Percentiles rank a stretch among this genome's conserved stretches.
phyloP scores from a whole-genome alignment of 495 filamentous ascomycete genomes.

The Aspergillus egyptiacus region DNA sequence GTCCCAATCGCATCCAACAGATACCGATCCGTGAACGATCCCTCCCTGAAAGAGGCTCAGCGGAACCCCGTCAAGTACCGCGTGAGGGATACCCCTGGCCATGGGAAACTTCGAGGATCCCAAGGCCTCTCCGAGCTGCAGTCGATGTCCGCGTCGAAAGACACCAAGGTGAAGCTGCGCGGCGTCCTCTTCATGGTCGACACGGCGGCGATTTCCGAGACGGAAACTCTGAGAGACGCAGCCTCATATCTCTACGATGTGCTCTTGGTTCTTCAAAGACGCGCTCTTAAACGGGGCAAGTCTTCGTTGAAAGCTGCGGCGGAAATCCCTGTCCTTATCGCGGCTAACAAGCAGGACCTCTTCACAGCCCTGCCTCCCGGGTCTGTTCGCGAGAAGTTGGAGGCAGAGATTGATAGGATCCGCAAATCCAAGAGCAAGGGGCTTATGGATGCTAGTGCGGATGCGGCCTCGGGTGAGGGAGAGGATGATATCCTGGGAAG shows the following conservation, averaged over 20 bases:
- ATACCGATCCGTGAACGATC: conserved; percentile 66
- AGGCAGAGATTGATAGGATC: conserved; percentile 76
- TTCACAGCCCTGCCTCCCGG: conserved; percentile 85
- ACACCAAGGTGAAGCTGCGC: conserved; percentile 51
- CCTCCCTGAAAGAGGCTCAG: conserved; percentile 56
- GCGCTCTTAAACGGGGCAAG: conserved; percentile 47
- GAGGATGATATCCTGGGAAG: conserved; percentile 80
- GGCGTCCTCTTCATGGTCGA: conserved; percentile 88
- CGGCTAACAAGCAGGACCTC: conserved; percentile 90
- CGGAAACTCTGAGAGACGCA: conserved; percentile 50
- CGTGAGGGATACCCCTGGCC: conserved; percentile 84
- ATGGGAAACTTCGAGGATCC: conserved; percentile 78
- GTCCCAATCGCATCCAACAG: conserved; percentile 57
- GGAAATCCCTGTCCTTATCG: conserved; percentile 70
- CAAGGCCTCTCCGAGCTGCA: conserved; percentile 36
- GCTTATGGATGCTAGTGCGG: conserved; percentile 57
- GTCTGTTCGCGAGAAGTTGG: conserved; percentile 68
- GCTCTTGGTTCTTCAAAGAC: conserved; percentile 73
- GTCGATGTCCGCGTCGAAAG: conserved; percentile 39
- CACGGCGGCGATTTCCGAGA: conserved; percentile 63
- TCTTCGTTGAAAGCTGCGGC: conserved; percentile 51
- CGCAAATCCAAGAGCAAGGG: conserved; percentile 73
- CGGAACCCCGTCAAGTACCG: conserved; percentile 73
- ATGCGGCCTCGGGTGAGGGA: conserved; percentile 60
- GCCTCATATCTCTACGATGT: conserved; percentile 83